Evolutionary conservation across 345 rosid genomes (phyloP), one percentile per base, ranked within the genome.

Genomic region (Isatis tinctoria): DNA sequence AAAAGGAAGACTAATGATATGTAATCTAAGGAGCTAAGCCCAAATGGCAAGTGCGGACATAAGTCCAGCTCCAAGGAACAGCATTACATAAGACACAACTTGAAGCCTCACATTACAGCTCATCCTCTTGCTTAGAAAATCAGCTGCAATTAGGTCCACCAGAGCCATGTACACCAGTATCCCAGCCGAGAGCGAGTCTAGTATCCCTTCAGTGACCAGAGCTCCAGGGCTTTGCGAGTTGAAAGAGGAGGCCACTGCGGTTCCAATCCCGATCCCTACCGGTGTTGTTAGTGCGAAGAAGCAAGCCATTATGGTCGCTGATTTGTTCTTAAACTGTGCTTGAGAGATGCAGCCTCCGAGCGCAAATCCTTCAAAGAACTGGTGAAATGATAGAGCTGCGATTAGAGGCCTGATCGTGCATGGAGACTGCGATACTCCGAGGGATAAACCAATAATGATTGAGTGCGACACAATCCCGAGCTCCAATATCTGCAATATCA

Each of bases 341-440:
- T 92, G 97, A 32, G 98, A 82, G 30, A 90, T 90, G 88, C 98
- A 95, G 30, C 99, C 99, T 35, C 96, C 98, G 0, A 92, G 88
- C 2, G 98, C 98, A 56, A 92, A 85, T 17, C 98, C 99, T 85
- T 95, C 99, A 28, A 95, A 95, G 86, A 95, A 90, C 40, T 92
- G 99, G 78, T 95, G 98, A 74, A 89, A 95, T 8, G 97, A 88
- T 54, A 92, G 77, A 18, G 99, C 99, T 8, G 92, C 97, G 8
- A 90, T 86, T 17, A 89, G 81, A 8, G 99, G 99, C 60, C 91
- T 74, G 72, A 95, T 86, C 0, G 96, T 90, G 71, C 96, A 87
- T 0, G 96, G 92, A 74, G 92, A 87, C 60, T 85, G 83, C 0
- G 97, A 88, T 20, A 88, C 96, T 12, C 98, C 99, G 0, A 92